Conservation (phyloP, 1,284 basidiomycete species). For the Chondrostereum purpureum region DNA sequence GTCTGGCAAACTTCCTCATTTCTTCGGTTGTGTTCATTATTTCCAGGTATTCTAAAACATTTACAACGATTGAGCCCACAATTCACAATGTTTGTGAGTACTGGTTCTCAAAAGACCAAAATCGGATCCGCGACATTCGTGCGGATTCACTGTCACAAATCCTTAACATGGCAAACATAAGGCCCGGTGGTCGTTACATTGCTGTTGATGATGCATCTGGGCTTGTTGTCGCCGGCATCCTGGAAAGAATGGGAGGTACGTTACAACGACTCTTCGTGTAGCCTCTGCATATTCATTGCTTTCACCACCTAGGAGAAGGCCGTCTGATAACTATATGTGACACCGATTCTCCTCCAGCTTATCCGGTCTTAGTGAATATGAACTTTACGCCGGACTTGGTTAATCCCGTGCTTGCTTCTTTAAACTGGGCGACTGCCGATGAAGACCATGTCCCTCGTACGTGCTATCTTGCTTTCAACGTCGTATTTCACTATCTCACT, state of each 20-base stretch:
- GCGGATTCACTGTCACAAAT: constrained; percentile 88
- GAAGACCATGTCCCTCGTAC: constrained; percentile 68
- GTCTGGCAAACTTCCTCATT: constrained; percentile 17
- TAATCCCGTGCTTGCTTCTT: constrained; percentile 51
- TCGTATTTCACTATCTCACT: constrained; percentile 8
- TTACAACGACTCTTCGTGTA: not conserved
- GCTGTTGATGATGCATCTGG: constrained; percentile 92
- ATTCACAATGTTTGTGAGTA: constrained; percentile 85
- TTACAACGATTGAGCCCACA: constrained; percentile 87
- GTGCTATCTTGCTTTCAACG: constrained; percentile 14
- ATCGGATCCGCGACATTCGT: constrained; percentile 79
- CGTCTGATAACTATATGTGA: constrained; percentile 84
- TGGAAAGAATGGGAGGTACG: constrained; percentile 84
- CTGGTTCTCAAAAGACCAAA: constrained; percentile 80
- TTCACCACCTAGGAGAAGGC: constrained; percentile 63
- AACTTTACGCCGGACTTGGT: constrained; percentile 70
- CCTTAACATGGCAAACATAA: constrained; percentile 76
- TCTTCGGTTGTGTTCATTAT: constrained; percentile 2
- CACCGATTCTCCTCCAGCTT: constrained; percentile 88
- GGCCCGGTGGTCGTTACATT: constrained; percentile 83
- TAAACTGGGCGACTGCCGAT: constrained; percentile 92
- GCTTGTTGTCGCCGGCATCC: constrained; percentile 76
- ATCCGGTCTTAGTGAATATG: constrained; percentile 81
- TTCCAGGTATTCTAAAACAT: constrained; percentile 80
- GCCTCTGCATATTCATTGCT: constrained; percentile 4